A percentile compares a stretch with the other conserved stretches of the same genome.
These are phyloP conservation scores for Leersia perrieri DNA, from an alignment of 176 grass and related monocot species.

Conservation along the genomic window DNA sequence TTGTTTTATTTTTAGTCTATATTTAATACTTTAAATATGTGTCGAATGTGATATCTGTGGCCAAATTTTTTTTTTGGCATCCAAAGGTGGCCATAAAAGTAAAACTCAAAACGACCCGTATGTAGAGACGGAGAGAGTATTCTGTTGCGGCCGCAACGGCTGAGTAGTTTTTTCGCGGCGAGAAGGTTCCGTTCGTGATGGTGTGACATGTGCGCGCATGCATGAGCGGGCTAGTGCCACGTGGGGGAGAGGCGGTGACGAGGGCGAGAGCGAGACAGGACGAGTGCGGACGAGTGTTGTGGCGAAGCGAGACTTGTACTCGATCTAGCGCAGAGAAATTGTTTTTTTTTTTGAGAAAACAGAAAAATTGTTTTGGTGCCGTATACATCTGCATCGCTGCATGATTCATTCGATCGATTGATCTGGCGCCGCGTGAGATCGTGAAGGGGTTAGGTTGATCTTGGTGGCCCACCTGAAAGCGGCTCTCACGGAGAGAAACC, in stretches of 20 bases:
- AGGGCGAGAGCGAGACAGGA: not conserved
- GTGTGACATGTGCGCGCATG: not conserved
- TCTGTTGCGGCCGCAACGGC: not conserved
- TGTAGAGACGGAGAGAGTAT: too few species aligned
- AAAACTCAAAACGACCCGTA: too few species aligned
- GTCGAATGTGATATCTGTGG: too few species aligned
- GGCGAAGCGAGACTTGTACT: not conserved
- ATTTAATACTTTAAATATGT: too few species aligned
- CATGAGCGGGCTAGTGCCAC: not conserved
- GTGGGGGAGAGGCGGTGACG: not conserved
- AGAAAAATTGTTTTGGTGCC: not conserved
- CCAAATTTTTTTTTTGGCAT: too few species aligned
- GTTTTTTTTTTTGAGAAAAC: too few species aligned
- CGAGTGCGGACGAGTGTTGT: too few species aligned
- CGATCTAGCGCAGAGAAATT: not conserved
- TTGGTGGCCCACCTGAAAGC: slow-evolving; percentile 16
- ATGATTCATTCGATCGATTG: not conserved
- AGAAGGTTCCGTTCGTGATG: not conserved
- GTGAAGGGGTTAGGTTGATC: not conserved
- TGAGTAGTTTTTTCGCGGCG: not conserved
- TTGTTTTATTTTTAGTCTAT: too few species aligned
- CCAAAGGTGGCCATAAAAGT: too few species aligned
- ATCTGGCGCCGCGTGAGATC: slow-evolving; percentile 3
- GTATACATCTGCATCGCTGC: not conserved
- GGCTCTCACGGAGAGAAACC: not conserved